Conservation (phyloP, 257 asterid species). For the Petunia axillaris region DNA sequence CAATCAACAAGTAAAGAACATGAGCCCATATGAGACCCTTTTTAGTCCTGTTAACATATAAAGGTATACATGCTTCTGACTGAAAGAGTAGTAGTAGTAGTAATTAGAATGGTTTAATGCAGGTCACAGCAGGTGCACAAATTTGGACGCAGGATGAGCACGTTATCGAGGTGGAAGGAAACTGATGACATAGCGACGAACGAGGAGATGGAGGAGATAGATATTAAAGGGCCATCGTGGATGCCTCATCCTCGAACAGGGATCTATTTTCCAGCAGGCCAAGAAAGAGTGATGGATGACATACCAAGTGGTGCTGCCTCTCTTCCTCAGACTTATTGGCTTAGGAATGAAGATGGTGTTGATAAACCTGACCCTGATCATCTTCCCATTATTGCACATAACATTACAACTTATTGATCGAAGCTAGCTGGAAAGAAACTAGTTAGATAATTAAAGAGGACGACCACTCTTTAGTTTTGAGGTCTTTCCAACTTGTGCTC, state of each 20-base stretch:
- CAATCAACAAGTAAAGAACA: too few species aligned
- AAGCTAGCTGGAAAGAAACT: background rate
- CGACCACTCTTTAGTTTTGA: background rate
- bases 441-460: background rate
- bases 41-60: too few species aligned
- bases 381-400: background rate
- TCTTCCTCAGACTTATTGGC: constrained; percentile 41
- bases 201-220: constrained; percentile 6
- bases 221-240: constrained; percentile 32
- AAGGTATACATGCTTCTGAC: too few species aligned
- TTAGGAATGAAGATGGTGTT: constrained; percentile 50
- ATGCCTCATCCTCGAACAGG: constrained; percentile 56
- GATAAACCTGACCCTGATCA: constrained; percentile 34
- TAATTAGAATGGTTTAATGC: background rate
- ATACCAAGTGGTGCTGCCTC: constrained; percentile 53
- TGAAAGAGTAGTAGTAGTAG: too few species aligned
- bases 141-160: constrained; percentile 1
- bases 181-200: background rate
- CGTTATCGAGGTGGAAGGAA: background rate
- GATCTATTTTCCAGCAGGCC: constrained; percentile 57
- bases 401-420: background rate
- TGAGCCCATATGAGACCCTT: too few species aligned
- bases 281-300: constrained; percentile 49
- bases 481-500: background rate
- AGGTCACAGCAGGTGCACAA: background rate